These are phyloP conservation scores for Boletus patriciae DNA, from an alignment of 768 basidiomycete species.

Conservation along the genomic window DNA sequence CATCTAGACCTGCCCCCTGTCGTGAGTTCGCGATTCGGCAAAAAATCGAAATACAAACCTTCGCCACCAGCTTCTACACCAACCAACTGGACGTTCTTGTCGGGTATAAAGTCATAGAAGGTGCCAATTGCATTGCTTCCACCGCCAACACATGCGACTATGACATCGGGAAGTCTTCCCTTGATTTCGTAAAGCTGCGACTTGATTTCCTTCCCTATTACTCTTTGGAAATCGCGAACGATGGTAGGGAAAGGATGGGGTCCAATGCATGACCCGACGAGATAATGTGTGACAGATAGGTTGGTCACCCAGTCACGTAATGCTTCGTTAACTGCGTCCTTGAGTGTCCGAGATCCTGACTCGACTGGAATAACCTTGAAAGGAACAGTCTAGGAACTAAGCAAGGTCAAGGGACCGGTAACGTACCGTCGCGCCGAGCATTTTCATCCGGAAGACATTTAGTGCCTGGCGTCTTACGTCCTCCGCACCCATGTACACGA, in stretches of 20 bases:
- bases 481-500: slow-evolving; percentile 98
- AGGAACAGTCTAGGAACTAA: background rate
- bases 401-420: background rate
- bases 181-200: slow-evolving; percentile 66
- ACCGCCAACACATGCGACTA: slow-evolving; percentile 97
- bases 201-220: slow-evolving; percentile 96
- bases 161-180: slow-evolving; percentile 89
- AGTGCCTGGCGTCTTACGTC: slow-evolving; percentile 94
- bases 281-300: slow-evolving; percentile 89
- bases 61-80: slow-evolving; percentile 99
- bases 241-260: slow-evolving; percentile 99
- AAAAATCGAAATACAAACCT: slow-evolving; percentile 47
- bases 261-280: slow-evolving; percentile 96
- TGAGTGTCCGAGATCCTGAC: slow-evolving; percentile 92
- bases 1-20: slow-evolving; percentile 58
- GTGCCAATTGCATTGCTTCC: slow-evolving; percentile 98
- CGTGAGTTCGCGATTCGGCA: slow-evolving; percentile 11
- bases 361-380: slow-evolving; percentile 86
- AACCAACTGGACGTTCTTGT: slow-evolving; percentile 80
- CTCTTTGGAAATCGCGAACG: slow-evolving; percentile 95
- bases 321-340: slow-evolving; percentile 98
- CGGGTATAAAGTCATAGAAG: slow-evolving; percentile 94
- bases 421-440: slow-evolving; percentile 87
- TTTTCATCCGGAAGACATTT: slow-evolving; percentile 97
- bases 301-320: slow-evolving; percentile 99